Conservation (phyloP, 768 basidiomycete species). For the Asterophora lycoperdoides region DNA sequence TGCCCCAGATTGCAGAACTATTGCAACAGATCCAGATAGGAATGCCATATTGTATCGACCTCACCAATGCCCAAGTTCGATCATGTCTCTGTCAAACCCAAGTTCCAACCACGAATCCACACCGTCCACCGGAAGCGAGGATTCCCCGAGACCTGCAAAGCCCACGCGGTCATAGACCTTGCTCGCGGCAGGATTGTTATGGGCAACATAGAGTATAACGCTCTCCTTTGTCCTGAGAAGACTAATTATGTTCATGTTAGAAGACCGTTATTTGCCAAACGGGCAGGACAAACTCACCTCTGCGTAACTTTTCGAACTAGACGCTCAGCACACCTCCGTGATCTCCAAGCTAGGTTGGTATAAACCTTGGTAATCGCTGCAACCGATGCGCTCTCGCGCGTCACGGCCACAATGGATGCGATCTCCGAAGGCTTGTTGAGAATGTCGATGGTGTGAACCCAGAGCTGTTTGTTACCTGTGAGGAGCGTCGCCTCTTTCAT, state of each 20-base stretch:
- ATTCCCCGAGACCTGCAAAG: slow-evolving; percentile 48
- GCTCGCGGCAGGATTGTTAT: slow-evolving; percentile 47
- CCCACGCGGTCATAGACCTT: slow-evolving; percentile 61
- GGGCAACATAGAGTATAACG: slow-evolving; percentile 64
- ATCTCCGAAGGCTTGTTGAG: slow-evolving; percentile 4
- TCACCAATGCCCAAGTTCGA: slow-evolving; percentile 66
- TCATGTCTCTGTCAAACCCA: slow-evolving; percentile 47
- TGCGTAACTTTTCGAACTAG: slow-evolving; percentile 55
- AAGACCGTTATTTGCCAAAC: background rate
- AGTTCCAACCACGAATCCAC: slow-evolving; percentile 53
- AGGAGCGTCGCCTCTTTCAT: slow-evolving; percentile 4
- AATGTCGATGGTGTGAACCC: slow-evolving; percentile 5
- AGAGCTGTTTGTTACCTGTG: slow-evolving; percentile 1
- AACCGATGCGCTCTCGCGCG: slow-evolving; percentile 49
- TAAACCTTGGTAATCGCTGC: slow-evolving; percentile 71
- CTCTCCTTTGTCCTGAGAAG: slow-evolving; percentile 33
- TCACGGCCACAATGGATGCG: slow-evolving; percentile 22
- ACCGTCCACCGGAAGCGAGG: slow-evolving; percentile 30
- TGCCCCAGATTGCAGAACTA: background rate
- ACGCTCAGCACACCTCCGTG: slow-evolving; percentile 53
- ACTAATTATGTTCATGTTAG: slow-evolving; percentile 20
- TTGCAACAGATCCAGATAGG: background rate
- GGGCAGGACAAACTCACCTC: slow-evolving; percentile 33
- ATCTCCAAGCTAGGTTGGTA: slow-evolving; percentile 53
- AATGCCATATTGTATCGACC: background rate